Conservation (phyloP, 495 filamentous ascomycete species). For the Lepidopterella palustris region DNA sequence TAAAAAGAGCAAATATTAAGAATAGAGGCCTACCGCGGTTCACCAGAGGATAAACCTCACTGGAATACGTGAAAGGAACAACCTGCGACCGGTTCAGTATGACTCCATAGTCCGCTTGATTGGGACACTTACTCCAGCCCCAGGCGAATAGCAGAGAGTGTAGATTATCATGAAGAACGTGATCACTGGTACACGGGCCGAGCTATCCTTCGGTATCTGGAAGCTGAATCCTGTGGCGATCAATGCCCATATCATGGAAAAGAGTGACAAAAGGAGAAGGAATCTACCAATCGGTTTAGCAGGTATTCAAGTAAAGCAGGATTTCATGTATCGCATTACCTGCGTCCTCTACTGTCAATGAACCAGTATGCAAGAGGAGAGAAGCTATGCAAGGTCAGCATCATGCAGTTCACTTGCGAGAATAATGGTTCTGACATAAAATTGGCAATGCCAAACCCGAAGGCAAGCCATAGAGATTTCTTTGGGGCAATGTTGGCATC, state of each 20-base stretch:
- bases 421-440: not conserved
- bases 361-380: not conserved
- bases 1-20: not conserved
- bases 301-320: not conserved
- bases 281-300: not conserved
- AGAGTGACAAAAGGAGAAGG: not conserved
- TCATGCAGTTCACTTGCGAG: not conserved
- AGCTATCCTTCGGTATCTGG: not conserved
- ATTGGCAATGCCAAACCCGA: not conserved
- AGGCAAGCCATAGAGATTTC: not conserved
- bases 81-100: slow-evolving; percentile 3
- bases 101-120: not conserved
- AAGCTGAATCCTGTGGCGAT: not conserved
- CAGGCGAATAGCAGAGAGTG: not conserved
- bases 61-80: slow-evolving; percentile 13
- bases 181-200: not conserved
- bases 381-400: not conserved
- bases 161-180: not conserved
- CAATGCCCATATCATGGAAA: not conserved
- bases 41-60: slow-evolving; percentile 11
- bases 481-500: not conserved
- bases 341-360: not conserved
- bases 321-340: not conserved
- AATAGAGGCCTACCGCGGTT: slow-evolving; percentile 12
- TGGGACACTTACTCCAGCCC: not conserved